phyloP scores from a whole-genome alignment of 495 filamentous ascomycete genomes.

The Xylaria castorea region DNA sequence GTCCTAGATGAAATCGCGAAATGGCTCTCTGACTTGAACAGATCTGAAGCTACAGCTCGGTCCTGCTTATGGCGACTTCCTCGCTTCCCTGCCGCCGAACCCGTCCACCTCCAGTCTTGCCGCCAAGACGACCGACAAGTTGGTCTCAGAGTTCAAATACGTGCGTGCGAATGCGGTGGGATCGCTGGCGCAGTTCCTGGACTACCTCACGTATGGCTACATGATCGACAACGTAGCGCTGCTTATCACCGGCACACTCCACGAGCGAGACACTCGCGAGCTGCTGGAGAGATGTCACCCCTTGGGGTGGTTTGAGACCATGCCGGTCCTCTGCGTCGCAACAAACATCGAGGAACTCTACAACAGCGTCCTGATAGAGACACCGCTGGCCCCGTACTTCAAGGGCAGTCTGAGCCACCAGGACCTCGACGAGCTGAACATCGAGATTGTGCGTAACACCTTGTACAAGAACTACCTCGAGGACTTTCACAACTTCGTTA shows the following conservation, averaged over 20 bases:
- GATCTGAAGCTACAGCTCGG: slow-evolving; percentile 97
- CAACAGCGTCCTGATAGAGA: slow-evolving; percentile 96
- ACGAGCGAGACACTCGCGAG: slow-evolving; percentile 96
- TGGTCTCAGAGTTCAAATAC: slow-evolving; percentile 97
- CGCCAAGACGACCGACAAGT: slow-evolving; percentile 94
- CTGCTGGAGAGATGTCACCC: slow-evolving; percentile 96
- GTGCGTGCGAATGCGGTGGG: slow-evolving; percentile 90
- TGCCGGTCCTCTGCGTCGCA: slow-evolving; percentile 96
- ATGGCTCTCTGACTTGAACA: slow-evolving; percentile 46
- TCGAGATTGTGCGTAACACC: slow-evolving; percentile 98
- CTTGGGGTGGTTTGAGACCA: slow-evolving; percentile 97
- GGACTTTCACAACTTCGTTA: slow-evolving; percentile 93
- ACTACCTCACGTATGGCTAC: slow-evolving; percentile 97
- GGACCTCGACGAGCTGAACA: slow-evolving; percentile 98
- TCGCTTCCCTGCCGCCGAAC: slow-evolving; percentile 91
- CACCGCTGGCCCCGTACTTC: slow-evolving; percentile 94
- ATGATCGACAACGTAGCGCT: slow-evolving; percentile 99
- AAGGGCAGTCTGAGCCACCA: slow-evolving; percentile 93
- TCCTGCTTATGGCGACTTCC: slow-evolving; percentile 96
- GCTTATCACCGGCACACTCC: slow-evolving; percentile 96
- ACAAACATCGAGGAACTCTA: slow-evolving; percentile 99
- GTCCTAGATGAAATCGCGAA: not conserved
- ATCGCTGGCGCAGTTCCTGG: slow-evolving; percentile 89
- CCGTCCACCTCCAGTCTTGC: slow-evolving; percentile 95
- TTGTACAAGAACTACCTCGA: slow-evolving; percentile 99